phyloP scores from a whole-genome alignment of 2,329 filamentous ascomycete genomes.

The Sporothrix mexicana region DNA sequence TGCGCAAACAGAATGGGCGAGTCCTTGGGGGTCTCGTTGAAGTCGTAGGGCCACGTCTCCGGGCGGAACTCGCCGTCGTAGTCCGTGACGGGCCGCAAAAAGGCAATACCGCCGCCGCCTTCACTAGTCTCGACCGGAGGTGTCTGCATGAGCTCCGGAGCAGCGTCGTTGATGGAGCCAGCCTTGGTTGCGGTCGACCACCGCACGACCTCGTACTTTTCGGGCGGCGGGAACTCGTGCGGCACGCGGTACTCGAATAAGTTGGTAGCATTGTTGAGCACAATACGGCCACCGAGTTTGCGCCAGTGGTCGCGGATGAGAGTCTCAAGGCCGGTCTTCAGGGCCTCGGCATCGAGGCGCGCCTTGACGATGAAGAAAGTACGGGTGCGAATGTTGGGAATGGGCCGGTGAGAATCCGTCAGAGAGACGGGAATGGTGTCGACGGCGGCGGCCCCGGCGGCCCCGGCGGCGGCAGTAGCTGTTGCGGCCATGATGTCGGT shows the following conservation, averaged over 20 bases:
- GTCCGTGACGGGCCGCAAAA: not conserved
- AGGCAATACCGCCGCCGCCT: slow-evolving; percentile 7
- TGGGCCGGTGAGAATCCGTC: slow-evolving; percentile 13
- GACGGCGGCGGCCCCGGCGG: not conserved
- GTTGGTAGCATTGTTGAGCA: slow-evolving; percentile 2
- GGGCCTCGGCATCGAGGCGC: slow-evolving; percentile 19
- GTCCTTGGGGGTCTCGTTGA: slow-evolving; percentile 4
- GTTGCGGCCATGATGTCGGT: not conserved
- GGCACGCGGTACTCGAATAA: slow-evolving; percentile 27
- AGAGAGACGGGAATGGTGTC: not conserved
- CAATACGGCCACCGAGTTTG: slow-evolving; percentile 29
- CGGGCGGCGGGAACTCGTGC: not conserved
- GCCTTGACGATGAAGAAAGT: slow-evolving; percentile 28
- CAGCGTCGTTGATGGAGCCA: not conserved
- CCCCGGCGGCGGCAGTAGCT: slow-evolving; percentile 1
- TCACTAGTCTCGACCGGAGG: not conserved
- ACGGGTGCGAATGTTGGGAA: slow-evolving; percentile 27
- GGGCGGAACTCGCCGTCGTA: slow-evolving; percentile 24
- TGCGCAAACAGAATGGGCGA: slow-evolving; percentile 26
- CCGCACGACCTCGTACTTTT: slow-evolving; percentile 13
- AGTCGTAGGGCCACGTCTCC: slow-evolving; percentile 21
- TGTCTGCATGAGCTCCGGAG: slow-evolving; percentile 1
- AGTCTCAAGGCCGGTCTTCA: slow-evolving; percentile 23
- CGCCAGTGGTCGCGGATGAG: slow-evolving; percentile 32
- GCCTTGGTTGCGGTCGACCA: slow-evolving; percentile 22